Percentiles rank a stretch among this genome's conserved stretches.
Conservation (phyloP, 106 monocot genomes). For the Phalaenopsis aphrodite region DNA sequence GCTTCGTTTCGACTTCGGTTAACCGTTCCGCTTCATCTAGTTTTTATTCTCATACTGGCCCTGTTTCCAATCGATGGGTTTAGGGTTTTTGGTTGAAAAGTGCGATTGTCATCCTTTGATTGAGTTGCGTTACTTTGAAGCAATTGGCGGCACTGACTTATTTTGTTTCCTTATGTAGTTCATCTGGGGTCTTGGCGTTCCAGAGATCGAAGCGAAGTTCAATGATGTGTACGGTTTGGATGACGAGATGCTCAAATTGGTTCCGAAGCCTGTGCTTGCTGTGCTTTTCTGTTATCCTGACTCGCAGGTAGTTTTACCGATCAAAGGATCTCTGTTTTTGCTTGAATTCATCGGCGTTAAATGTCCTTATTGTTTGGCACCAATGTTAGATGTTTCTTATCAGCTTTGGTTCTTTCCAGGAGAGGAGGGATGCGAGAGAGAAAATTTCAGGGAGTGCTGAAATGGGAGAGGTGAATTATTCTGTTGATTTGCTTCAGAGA, state of each 20-base stretch:
- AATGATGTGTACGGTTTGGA: conserved; percentile 92
- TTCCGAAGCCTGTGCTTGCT: conserved; percentile 88
- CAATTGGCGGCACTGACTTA: neutral
- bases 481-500: neutral
- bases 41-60: neutral
- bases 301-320: conserved; percentile 21
- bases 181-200: conserved; percentile 83
- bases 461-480: neutral
- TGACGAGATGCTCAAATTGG: conserved; percentile 77
- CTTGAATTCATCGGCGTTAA: neutral
- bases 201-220: conserved; percentile 69
- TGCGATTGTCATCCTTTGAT: neutral
- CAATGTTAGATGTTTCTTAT: neutral
- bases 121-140: neutral
- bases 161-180: conserved; percentile 30
- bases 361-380: neutral
- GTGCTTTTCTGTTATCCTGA: conserved; percentile 83
- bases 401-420: conserved; percentile 4
- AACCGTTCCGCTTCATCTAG: neutral
- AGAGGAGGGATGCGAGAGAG: conserved; percentile 17
- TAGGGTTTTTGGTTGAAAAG: too few relatives aligned
- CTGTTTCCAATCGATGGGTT: neutral
- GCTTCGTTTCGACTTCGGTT: neutral
- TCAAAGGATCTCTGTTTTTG: neutral
- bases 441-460: neutral